Evolutionary conservation across 2,329 filamentous ascomycete genomes (phyloP).

Genomic region (Xylariaceae sp.): DNA sequence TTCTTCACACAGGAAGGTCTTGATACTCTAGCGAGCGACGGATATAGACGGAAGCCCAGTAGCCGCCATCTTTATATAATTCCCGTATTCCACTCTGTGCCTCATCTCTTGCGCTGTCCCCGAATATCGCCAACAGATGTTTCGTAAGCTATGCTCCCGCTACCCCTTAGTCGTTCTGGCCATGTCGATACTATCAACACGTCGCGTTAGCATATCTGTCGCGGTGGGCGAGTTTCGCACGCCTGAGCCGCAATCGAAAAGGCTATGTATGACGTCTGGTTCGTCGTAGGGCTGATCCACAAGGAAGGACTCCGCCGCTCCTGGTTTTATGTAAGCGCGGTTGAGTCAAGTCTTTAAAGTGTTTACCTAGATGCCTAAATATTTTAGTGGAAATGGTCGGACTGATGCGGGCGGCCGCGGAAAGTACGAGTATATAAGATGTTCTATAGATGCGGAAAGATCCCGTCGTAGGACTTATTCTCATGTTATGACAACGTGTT

Average conservation of each 20-base stretch:
- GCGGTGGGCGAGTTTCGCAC: not conserved
- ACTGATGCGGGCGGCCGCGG: not conserved
- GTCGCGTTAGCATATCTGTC: not conserved
- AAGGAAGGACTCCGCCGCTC: not conserved
- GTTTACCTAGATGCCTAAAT: not conserved
- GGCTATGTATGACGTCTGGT: not conserved
- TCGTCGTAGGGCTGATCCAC: not conserved
- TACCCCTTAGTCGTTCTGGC: not conserved
- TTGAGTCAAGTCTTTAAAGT: not conserved
- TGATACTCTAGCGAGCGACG: not conserved
- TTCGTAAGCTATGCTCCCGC: not conserved
- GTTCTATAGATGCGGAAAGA: not conserved
- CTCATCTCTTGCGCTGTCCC: not conserved
- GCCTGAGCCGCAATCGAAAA: not conserved
- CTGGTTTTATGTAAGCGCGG: not conserved
- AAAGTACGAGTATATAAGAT: not conserved
- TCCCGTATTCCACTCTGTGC: not conserved
- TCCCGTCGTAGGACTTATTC: not conserved
- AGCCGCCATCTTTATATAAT: not conserved
- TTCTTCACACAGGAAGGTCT: not conserved
- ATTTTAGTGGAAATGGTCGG: not conserved
- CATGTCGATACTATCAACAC: not conserved
- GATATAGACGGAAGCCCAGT: not conserved
- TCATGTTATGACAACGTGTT: not conserved
- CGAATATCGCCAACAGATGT: not conserved